These are phyloP conservation scores for Capsicum pubescens DNA, from an alignment of 257 asterid species.

Conservation along the genomic window DNA sequence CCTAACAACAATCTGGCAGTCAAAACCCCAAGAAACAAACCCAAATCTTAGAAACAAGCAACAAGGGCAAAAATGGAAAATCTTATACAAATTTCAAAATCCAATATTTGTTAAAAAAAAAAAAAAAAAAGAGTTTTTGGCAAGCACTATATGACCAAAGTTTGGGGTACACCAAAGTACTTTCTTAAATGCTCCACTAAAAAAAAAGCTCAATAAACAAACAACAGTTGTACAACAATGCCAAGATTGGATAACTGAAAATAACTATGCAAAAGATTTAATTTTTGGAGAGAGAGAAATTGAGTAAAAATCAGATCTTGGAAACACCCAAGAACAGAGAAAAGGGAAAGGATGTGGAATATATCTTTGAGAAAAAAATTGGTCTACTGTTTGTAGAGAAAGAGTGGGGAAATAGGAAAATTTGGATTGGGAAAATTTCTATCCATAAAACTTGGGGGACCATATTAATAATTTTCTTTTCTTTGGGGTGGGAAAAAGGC, in stretches of 20 bases:
- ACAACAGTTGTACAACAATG: conserved; percentile 34
- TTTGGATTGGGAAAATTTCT: conserved; percentile 20
- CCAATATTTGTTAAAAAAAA: background rate
- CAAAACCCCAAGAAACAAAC: conserved; percentile 30
- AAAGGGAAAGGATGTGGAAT: conserved; percentile 5
- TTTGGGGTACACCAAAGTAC: conserved; percentile 36
- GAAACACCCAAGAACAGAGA: conserved; percentile 32
- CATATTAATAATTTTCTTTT: conserved; percentile 1
- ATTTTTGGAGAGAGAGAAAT: background rate
- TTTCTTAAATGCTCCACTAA: conserved; percentile 28
- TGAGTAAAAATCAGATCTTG: conserved; percentile 24
- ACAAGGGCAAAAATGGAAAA: conserved; percentile 33
- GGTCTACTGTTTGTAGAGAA: conserved; percentile 29
- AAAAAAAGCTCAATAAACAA: conserved; percentile 29
- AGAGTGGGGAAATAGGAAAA: conserved; percentile 5
- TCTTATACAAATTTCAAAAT: conserved; percentile 39
- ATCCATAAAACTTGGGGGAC: conserved; percentile 27
- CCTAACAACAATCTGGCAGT: conserved; percentile 45
- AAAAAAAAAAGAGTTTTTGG: conserved; percentile 24
- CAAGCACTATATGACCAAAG: conserved; percentile 31
- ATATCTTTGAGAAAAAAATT: conserved; percentile 24
- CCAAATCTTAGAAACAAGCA: conserved; percentile 4
- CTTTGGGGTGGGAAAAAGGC: conserved; percentile 15
- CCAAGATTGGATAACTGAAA: conserved; percentile 33
- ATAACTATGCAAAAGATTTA: conserved; percentile 13